A percentile compares a stretch with the other conserved stretches of the same genome.
phyloP scores from a whole-genome alignment of 805 yeast genomes.

The Starmerella asiatica region DNA sequence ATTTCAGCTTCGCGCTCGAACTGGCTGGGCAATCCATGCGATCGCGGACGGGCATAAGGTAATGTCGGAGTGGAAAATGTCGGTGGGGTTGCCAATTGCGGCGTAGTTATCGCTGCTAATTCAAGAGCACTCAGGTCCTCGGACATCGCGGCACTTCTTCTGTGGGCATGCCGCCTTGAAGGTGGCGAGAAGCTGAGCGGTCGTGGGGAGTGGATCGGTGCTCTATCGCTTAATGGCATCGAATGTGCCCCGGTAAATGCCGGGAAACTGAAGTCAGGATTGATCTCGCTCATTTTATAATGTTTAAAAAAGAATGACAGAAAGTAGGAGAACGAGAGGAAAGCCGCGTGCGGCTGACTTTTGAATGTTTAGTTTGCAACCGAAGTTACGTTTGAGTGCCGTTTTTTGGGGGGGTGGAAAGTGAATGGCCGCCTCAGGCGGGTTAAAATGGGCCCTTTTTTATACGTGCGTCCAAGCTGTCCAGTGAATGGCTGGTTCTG shows the following conservation, averaged over 20 bases:
- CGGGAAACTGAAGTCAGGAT: conserved; percentile 19
- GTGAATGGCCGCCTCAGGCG: too few relatives aligned
- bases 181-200: conserved; percentile 15
- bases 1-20: not conserved
- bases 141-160: conserved; percentile 24
- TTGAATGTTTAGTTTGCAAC: too few relatives aligned
- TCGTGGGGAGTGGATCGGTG: conserved; percentile 3
- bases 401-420: too few relatives aligned
- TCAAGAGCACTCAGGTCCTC: conserved; percentile 20
- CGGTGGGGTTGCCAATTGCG: conserved; percentile 1
- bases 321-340: not conserved
- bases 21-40: not conserved
- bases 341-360: too few relatives aligned
- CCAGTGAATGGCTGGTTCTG: too few relatives aligned
- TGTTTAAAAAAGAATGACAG: not conserved
- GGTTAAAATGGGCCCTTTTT: too few relatives aligned
- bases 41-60: not conserved
- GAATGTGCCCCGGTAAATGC: conserved; percentile 7
- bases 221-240: conserved; percentile 1
- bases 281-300: conserved; percentile 16
- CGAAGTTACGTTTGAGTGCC: too few relatives aligned
- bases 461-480: too few relatives aligned
- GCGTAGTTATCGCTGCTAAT: conserved; percentile 9
- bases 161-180: conserved; percentile 19
- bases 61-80: conserved; percentile 2